Evolutionary conservation across 2,329 filamentous ascomycete species (phyloP).

Genomic region (Phialemoniopsis sp.): DNA sequence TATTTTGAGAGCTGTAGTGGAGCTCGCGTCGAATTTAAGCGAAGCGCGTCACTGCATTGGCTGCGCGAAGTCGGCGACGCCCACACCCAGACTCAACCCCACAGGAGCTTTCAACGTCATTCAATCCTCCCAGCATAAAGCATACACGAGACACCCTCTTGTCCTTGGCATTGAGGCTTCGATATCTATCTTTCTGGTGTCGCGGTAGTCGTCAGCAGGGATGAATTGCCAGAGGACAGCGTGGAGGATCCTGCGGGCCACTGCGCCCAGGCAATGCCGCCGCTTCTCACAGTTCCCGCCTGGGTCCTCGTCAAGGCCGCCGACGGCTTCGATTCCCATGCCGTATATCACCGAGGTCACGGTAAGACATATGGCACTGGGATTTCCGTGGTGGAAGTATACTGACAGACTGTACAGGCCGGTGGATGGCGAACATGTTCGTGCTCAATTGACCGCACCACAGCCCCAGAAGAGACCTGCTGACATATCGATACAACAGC

Average conservation of each 20-base stretch:
- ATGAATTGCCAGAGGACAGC: constrained; percentile 31
- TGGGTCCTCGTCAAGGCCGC: constrained; percentile 13
- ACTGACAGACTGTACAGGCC: constrained; percentile 45
- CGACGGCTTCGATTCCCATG: constrained; percentile 43
- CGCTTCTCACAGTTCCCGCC: constrained; percentile 35
- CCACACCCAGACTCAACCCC: not conserved
- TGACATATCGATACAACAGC: constrained; percentile 37
- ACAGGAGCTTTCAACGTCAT: not conserved
- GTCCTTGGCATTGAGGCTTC: constrained; percentile 1
- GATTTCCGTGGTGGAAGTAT: constrained; percentile 1
- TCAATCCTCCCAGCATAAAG: not conserved
- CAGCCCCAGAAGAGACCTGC: no score
- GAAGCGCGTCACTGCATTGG: not conserved
- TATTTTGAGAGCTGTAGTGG: no score
- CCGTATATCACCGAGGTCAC: constrained; percentile 56
- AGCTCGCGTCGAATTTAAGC: no score
- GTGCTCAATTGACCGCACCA: constrained; percentile 20
- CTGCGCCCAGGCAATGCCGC: constrained; percentile 28
- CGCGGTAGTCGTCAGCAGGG: constrained; percentile 1
- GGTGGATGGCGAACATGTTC: constrained; percentile 75
- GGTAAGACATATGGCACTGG: constrained; percentile 24
- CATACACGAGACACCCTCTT: not conserved
- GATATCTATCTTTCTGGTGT: not conserved
- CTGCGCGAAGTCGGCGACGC: not conserved
- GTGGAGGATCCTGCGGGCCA: constrained; percentile 26